Base-by-base conservation (phyloP, 805 yeast species). In the Cyberlindnera maritima region DNA sequence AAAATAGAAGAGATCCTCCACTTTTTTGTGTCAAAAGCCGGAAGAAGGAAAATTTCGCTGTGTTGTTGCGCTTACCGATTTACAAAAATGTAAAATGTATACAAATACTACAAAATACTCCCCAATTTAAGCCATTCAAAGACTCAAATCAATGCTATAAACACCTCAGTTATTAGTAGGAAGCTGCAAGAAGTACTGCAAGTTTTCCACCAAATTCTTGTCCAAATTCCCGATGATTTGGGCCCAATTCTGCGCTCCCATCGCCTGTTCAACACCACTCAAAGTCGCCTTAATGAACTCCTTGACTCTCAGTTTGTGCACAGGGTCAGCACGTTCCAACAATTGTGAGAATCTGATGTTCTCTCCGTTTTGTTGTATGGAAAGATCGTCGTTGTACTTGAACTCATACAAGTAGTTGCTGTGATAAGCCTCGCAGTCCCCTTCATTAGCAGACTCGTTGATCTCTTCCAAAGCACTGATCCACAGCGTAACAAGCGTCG, bases 381-480 rank as follows among this genome's bases (percentile, higher is more conserved):
- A 44, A 9, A 60, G 39, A 31, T 61, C 60, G 18, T 55, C 57
- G 42, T 48, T 46, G 39, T 57, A 61, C 14, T 47, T 46, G 18
- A 67, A 61, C 31, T 61, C 65, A 34, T 50, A 57, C 3, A 63
- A 54, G 53, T 71, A 72, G 48, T 74, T 69, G 14, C 68, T 63
- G 54, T 79, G 82, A 52, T 79, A 80, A 21, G 65, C 69, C 26
- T 68, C 74, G 55, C 81, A 75, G 54, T 83, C 86, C 3, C 88
- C 89, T 28, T 63, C 60, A 32, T 20, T 36, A 3, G 57, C 61
- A 11, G 63, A 51, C 60, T 91, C 97, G 47, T 81, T 77, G 13
- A 85, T 73, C 59, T 89, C 96, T 56, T 91, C 97, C 41, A 88
- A 61, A 49, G 85, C 72, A 42, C 75, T 68, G 3, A 72, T 66